phyloP scores from a whole-genome alignment of 208 protist genomes.

The Leishmania aethiopica region DNA sequence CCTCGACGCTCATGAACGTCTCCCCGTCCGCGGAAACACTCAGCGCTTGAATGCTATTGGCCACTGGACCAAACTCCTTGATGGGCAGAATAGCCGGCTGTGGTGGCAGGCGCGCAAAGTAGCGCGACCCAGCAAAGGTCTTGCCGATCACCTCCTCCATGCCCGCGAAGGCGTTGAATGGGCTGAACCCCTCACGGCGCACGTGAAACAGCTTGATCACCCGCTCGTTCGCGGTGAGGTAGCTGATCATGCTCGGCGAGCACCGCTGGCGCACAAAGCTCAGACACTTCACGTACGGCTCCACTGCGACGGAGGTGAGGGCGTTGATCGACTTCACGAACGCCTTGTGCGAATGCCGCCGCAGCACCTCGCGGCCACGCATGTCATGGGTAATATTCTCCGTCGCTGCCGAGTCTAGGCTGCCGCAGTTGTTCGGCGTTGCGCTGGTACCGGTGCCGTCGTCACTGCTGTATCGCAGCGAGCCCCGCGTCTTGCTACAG shows the following conservation, averaged over 20 bases:
- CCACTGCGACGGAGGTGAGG: conserved; percentile 79
- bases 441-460: conserved; percentile 25
- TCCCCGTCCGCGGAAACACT: conserved; percentile 75
- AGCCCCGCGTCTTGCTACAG: conserved; percentile 16
- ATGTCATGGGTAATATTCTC: conserved; percentile 55
- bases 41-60: conserved; percentile 75
- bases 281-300: conserved; percentile 77
- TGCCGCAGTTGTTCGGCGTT: conserved; percentile 29
- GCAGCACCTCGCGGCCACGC: conserved; percentile 62
- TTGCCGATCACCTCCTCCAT: conserved; percentile 70
- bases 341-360: conserved; percentile 83
- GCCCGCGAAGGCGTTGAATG: conserved; percentile 70
- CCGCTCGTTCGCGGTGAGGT: conserved; percentile 86
- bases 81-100: conserved; percentile 69
- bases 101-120: conserved; percentile 68
- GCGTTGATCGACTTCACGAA: conserved; percentile 86
- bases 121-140: conserved; percentile 51
- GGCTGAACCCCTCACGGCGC: conserved; percentile 74
- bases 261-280: conserved; percentile 60
- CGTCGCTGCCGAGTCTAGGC: conserved; percentile 43
- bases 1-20: conserved; percentile 88
- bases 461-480: conserved; percentile 22
- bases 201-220: conserved; percentile 90
- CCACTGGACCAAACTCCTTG: conserved; percentile 75
- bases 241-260: conserved; percentile 83